Evolutionary conservation across 1,284 basidiomycete genomes (phyloP).

Genomic region (Puccinia triticina): DNA sequence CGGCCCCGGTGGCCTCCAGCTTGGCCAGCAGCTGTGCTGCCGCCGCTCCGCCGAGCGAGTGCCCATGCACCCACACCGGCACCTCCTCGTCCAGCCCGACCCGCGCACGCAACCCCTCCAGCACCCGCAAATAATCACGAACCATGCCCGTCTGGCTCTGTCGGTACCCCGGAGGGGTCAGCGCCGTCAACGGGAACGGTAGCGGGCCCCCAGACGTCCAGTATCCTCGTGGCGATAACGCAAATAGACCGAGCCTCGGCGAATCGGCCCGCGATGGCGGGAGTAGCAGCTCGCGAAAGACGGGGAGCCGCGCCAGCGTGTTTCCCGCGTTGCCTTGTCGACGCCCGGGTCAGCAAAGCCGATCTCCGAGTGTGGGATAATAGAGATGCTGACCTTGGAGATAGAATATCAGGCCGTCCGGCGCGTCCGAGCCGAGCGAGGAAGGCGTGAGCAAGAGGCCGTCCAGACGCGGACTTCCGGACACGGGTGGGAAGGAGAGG

Average conservation of each 20-base stretch:
- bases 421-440: background rate
- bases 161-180: background rate
- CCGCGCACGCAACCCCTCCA: background rate
- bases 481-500: background rate
- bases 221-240: constrained; percentile 24
- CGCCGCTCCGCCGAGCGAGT: constrained; percentile 28
- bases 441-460: background rate
- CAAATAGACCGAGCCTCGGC: background rate
- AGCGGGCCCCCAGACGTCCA: constrained; percentile 26
- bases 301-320: constrained; percentile 12
- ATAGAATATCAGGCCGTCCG: constrained; percentile 23
- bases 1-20: background rate
- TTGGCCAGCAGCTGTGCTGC: constrained; percentile 5
- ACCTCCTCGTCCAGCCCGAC: background rate
- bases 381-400: constrained; percentile 13
- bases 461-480: background rate
- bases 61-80: constrained; percentile 18
- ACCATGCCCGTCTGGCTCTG: background rate
- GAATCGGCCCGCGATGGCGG: background rate
- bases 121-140: background rate
- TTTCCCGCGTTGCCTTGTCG: constrained; percentile 31
- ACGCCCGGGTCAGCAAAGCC: background rate
- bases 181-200: constrained; percentile 31
- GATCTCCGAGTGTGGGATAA: background rate
- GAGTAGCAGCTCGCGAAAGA: constrained; percentile 22